phyloP scores from a whole-genome alignment of 1,284 basidiomycete species.

The Porogramme epimiltina region DNA sequence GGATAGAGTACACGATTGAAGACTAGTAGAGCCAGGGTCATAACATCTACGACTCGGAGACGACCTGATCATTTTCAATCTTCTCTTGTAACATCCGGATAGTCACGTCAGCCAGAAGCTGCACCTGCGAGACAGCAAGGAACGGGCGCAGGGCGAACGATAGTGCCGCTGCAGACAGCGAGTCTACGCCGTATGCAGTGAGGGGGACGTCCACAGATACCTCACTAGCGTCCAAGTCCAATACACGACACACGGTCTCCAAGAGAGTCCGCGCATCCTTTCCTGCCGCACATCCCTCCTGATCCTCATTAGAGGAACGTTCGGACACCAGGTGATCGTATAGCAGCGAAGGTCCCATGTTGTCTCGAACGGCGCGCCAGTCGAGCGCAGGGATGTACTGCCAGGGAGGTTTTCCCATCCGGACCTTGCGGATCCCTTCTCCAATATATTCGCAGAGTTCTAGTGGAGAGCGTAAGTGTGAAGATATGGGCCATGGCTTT shows the following conservation, averaged over 20 bases:
- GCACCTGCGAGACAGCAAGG: constrained; percentile 37
- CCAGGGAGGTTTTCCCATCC: constrained; percentile 8
- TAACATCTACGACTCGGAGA: no score
- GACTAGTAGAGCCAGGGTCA: no score
- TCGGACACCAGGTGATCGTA: constrained; percentile 26
- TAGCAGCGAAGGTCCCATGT: constrained; percentile 23
- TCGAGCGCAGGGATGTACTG: constrained; percentile 34
- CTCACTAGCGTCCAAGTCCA: constrained; percentile 36
- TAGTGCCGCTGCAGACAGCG: constrained; percentile 38
- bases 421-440: constrained; percentile 28
- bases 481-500: neutral
- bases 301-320: neutral
- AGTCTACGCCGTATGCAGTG: constrained; percentile 44
- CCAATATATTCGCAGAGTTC: constrained; percentile 36
- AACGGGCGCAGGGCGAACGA: constrained; percentile 34
- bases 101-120: constrained; percentile 38
- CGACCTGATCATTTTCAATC: no score
- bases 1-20: no score
- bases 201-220: constrained; percentile 40
- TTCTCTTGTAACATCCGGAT: constrained; percentile 16
- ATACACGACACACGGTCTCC: constrained; percentile 22
- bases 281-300: neutral
- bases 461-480: constrained; percentile 6
- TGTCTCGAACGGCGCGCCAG: constrained; percentile 27
- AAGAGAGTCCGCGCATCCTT: neutral